A percentile compares a stretch with the other conserved stretches of the same genome.
These are phyloP conservation scores for Aechmea fasciata DNA, from an alignment of 176 grass and related monocot genomes.

Conservation along the genomic window DNA sequence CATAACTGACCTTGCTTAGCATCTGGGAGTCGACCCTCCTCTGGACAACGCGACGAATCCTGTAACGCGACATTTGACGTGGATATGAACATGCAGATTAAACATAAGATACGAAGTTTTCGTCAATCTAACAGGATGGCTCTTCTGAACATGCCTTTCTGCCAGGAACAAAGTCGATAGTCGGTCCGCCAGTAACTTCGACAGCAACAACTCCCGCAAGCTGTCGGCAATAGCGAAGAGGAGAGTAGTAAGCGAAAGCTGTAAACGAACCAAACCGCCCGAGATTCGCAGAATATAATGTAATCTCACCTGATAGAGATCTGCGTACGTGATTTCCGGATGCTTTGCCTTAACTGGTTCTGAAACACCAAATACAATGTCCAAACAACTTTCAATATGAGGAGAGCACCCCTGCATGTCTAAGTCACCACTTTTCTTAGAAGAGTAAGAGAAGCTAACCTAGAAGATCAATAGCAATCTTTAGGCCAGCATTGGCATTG, in stretches of 20 bases:
- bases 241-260: neutral
- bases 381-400: neutral
- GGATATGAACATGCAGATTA: neutral
- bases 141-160: slow-evolving; percentile 26
- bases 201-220: slow-evolving; percentile 68
- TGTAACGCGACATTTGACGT: neutral
- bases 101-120: neutral
- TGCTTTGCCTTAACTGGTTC: slow-evolving; percentile 56
- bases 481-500: slow-evolving; percentile 35
- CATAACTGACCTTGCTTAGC: slow-evolving; percentile 36
- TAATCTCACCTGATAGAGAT: slow-evolving; percentile 52
- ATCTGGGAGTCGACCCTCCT: slow-evolving; percentile 63
- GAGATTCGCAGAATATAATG: neutral
- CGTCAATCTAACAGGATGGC: neutral
- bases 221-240: slow-evolving; percentile 9
- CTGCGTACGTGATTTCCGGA: slow-evolving; percentile 59
- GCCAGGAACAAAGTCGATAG: slow-evolving; percentile 52
- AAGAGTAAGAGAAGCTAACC: slow-evolving; percentile 15
- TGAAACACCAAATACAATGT: slow-evolving; percentile 2
- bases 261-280: neutral
- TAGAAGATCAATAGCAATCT: slow-evolving; percentile 63
- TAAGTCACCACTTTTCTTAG: neutral
- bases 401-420: no score
- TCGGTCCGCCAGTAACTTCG: slow-evolving; percentile 55
- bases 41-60: slow-evolving; percentile 38